Base-by-base conservation (phyloP, 164 flowering plant species). In the Hamamelis virginiana region DNA sequence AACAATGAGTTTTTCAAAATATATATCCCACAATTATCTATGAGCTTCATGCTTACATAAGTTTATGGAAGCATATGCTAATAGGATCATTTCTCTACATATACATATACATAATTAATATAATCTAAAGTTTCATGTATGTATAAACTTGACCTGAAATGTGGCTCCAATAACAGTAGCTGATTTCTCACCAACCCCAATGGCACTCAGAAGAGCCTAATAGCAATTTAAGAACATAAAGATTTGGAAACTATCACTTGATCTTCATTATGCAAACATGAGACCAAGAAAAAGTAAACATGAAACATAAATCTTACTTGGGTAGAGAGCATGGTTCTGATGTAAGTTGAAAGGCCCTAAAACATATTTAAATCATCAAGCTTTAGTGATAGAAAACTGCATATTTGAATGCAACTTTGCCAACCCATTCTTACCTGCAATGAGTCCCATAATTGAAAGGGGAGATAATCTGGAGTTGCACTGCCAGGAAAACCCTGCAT, bases 161-260 rank as follows among this genome's bases (percentile, higher is more conserved):
- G 98, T 96, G 48, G 98, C 99, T 70, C 99, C 98, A 56, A 93
- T 81, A 9, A 93, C 96, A 53, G 99, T 93, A 1, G 99, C 98
- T 1, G 98, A 92, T 77, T 91, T 87, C 83, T 91, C 96, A 63
- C 99, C 99, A 61, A 96, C 99, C 22, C 99, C 99, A 75, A 93
- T 96, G 28, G 98, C 99, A 80, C 97, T 87, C 69, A 96, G 69
- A 59, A 96, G 92, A 78, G 99, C 98, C 99, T 96, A 69, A 58
- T 59, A 48, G 21, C 5, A 72, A 69, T 51, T 22, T 27, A 56
- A 55, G 44, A 9, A 56, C 4, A 51, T 16, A 50, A 10, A 9
- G 33, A 15, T 18, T 48, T n/a, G 48, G 13, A 1, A 69, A 23
- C n/a, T 62, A 55, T 23, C 10, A 53, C 19, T 11, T 15, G 4